Evolutionary conservation across 306 rosid genomes (phyloP), one percentile per base, ranked within the genome.

Genomic region (Ormosia semicastrata): DNA sequence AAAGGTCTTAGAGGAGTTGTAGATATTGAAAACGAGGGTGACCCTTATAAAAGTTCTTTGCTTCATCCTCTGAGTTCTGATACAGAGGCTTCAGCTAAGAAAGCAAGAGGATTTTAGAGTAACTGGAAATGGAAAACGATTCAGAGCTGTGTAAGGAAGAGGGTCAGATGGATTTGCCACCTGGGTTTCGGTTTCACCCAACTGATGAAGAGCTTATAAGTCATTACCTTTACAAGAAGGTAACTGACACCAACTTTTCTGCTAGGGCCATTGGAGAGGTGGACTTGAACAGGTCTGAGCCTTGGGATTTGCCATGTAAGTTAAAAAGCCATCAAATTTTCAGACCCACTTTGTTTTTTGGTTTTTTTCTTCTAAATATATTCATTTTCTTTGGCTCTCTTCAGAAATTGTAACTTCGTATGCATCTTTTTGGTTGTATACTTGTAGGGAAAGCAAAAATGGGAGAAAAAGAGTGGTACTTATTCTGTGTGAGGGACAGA

Each of bases 121-220:
- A 3, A 52, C 33, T 56, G 53, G 18, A 18, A 71, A 85, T 85
- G 83, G 81, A 85, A 73, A 78, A 40, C 29, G 40, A 58, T 77
- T 46, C 68, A 11, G 54, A 46, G 0, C 1, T 49, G 10, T 36
- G 75, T 49, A 72, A 73, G 82, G 86, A 50, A 66, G 82, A 69
- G 60, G 85, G 11, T 75, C 39, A 66, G 56, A 53, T 86, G 89
- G 49, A 69, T 75, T 86, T 86, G 74, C 87, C 87, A 11, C 85
- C 89, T 29, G 87, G 89, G 41, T 86, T 86, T 69, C 44, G 87
- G 79, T 86, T 86, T 79, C 89, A 86, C 34, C 89, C 89, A 29
- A 86, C 85, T 36, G 89, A 86, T 83, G 89, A 86, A 86, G 89
- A 86, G 67, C 89, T 86, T 9, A 83, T 95, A 11, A 86, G 77